These are phyloP conservation scores for Fusarium subtropicale DNA, from an alignment of 2,329 filamentous ascomycete species.

Conservation along the genomic window DNA sequence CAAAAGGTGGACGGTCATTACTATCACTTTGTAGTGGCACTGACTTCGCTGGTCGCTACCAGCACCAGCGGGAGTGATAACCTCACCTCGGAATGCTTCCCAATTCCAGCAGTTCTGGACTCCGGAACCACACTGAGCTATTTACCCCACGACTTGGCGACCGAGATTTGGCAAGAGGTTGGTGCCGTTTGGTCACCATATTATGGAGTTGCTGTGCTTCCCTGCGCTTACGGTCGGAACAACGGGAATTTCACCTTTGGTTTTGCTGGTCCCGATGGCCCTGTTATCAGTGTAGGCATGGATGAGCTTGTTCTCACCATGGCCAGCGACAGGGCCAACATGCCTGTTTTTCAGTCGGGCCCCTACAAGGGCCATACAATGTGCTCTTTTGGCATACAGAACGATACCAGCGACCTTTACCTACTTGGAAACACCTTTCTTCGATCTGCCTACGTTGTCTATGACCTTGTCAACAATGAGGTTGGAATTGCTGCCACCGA, in stretches of 20 bases:
- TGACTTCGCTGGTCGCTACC: conserved; percentile 61
- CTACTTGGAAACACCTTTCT: conserved; percentile 70
- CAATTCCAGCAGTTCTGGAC: conserved; percentile 75
- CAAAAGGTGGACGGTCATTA: conserved; percentile 55
- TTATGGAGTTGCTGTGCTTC: conserved; percentile 58
- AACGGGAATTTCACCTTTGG: conserved; percentile 65
- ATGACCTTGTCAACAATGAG: conserved; percentile 69
- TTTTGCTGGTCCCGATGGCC: conserved; percentile 61
- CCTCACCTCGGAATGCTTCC: conserved; percentile 56
- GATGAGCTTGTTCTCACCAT: conserved; percentile 66
- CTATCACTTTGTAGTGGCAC: conserved; percentile 60
- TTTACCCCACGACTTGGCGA: conserved; percentile 70
- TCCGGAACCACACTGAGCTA: conserved; percentile 80
- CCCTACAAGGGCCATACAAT: conserved; percentile 58
- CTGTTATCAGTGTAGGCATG: conserved; percentile 64
- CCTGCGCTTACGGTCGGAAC: conserved; percentile 61
- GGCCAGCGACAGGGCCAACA: conserved; percentile 46
- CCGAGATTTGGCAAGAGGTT: conserved; percentile 65
- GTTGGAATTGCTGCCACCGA: conserved; percentile 66
- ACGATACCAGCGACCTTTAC: conserved; percentile 56
- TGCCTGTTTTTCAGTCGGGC: conserved; percentile 55
- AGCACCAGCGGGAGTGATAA: conserved; percentile 63
- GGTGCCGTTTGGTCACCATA: conserved; percentile 60
- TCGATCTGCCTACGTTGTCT: conserved; percentile 70
- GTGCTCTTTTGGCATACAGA: conserved; percentile 69